These are phyloP conservation scores for Cinnamomum chago DNA, from an alignment of 164 flowering plant species.

Conservation along the genomic window DNA sequence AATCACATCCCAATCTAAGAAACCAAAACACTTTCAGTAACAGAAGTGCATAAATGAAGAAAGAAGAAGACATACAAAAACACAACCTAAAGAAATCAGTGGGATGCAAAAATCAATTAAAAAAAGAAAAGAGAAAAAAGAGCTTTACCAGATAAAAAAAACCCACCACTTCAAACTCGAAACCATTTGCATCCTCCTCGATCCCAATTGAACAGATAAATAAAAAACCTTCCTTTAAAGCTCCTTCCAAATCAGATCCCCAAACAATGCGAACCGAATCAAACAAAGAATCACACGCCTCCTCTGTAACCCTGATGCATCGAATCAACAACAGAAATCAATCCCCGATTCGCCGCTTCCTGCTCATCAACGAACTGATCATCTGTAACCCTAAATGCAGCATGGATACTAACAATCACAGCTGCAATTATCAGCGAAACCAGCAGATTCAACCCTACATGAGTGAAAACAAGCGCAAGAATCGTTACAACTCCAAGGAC, in stretches of 20 bases:
- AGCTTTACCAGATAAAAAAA: not conserved
- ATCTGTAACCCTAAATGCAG: slow-evolving; percentile 49
- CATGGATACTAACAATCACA: slow-evolving; percentile 44
- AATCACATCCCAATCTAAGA: not conserved
- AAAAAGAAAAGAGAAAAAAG: not conserved
- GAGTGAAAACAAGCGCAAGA: slow-evolving; percentile 36
- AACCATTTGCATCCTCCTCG: not conserved
- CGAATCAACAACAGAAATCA: slow-evolving; percentile 37
- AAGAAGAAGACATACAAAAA: not conserved
- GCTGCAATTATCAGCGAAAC: slow-evolving; percentile 35
- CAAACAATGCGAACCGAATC: not conserved
- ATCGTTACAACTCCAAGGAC: slow-evolving; percentile 37
- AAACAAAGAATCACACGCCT: not conserved
- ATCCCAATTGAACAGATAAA: not conserved
- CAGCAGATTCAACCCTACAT: slow-evolving; percentile 48
- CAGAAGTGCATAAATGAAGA: not conserved
- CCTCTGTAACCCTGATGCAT: not conserved
- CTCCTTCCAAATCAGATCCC: not conserved
- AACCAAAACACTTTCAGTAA: not conserved
- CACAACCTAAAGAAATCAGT: too few species aligned
- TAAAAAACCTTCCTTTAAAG: not conserved
- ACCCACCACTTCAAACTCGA: not conserved
- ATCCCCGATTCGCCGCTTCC: slow-evolving; percentile 22
- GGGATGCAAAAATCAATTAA: not conserved
- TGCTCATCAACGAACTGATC: slow-evolving; percentile 30